Base-by-base conservation (phyloP, 2,329 filamentous ascomycete genomes). In the Botrytis elliptica region DNA sequence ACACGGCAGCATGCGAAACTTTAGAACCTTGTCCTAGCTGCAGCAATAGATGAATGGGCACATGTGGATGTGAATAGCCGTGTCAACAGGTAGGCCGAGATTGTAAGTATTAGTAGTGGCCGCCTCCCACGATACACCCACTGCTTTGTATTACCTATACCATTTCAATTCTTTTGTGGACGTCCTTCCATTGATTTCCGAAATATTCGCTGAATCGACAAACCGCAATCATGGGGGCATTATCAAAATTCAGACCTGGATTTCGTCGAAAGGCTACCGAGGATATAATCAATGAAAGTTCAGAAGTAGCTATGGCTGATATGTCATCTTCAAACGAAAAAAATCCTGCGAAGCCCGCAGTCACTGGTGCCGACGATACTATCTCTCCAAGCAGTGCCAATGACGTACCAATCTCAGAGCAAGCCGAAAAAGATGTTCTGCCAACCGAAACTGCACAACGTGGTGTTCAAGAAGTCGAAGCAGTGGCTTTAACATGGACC, bases 401-500 rank as follows among this genome's bases (percentile, higher is more conserved):
- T 55, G 44, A 42, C 12, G 25, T 33, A 33, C 36, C 59, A 42
- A 55, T 55, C 29, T 65, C 59, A 65, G 70, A 71, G n/a, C 25
- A 76, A 63, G 38, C 20, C 16, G 59, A 74, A n/a, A 75, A 77
- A 55, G 75, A 78, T 63, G 63, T 63, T 25, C 18, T 76, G 12
- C 77, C 77, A 22, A 67, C 74, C 55, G 68, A 78, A 73, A 71
- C 75, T 75, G 77, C 76, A 12, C 78, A 79, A 75, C 75, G 74
- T 64, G 86, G 86, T 76, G 86, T 88, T 16, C 82, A 84, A 73
- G 85, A 86, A 76, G 85, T 86, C 29, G 85, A 88, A 77, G 86
- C 86, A 18, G 85, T 87, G 40, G 86, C 85, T 68, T 79, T 85
- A 80, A 85, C 84, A 57, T 88, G 86, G 86, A 85, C 85, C 14